Evolutionary conservation across 1,284 basidiomycete genomes (phyloP), one percentile per base, ranked within the genome.

Genomic region (Trichosporon coremiiforme): DNA sequence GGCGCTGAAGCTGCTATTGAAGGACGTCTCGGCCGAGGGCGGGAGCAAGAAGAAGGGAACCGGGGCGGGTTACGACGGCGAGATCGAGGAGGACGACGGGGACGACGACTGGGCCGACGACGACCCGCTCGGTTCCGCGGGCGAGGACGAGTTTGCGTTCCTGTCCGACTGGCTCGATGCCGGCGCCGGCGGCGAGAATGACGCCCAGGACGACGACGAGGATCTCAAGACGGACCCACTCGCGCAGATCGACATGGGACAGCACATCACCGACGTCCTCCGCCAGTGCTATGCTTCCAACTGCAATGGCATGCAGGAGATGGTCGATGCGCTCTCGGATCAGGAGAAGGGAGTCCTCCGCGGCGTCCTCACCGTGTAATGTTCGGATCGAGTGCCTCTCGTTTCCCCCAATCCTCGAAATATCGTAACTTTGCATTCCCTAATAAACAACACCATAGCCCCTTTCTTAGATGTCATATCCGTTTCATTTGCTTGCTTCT

Each of bases 51-150:
- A 90, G 5, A 85, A 85, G 67, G 88, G 57, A 25, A 25, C 25
- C 57, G 57, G 88, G 25, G 83, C 89, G 35, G 89, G 89, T 60
- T 76, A 77, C 6, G 80, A 78, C 17, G 77, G 93, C 74, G 82
- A 79, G 13, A 78, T 84, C 15, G 90, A 89, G 9, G 93, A 94
- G 74, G 94, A 95, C 77, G 83, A 90, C 84, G 78, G 83, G 8
- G 91, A 94, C 74, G 92, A 93, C 53, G 91, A 93, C 35, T 96
- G 94, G 94, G 87, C 88, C 10, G 93, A 94, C 75, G 92, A 94
- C 78, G 92, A 85, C 82, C 85, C 78, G 66, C 82, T 86, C 33
- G 79, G 75, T 41, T 78, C 80, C 29, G 75, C 71, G 9, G 81
- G 82, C 20, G 75, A 70, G 5, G 80, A 76, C 63, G 85, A 87